Percentiles rank a stretch among this genome's conserved stretches.
These are phyloP conservation scores for Sordariomycetes sp. DNA, from an alignment of 2,329 filamentous ascomycete genomes.

Conservation along the genomic window DNA sequence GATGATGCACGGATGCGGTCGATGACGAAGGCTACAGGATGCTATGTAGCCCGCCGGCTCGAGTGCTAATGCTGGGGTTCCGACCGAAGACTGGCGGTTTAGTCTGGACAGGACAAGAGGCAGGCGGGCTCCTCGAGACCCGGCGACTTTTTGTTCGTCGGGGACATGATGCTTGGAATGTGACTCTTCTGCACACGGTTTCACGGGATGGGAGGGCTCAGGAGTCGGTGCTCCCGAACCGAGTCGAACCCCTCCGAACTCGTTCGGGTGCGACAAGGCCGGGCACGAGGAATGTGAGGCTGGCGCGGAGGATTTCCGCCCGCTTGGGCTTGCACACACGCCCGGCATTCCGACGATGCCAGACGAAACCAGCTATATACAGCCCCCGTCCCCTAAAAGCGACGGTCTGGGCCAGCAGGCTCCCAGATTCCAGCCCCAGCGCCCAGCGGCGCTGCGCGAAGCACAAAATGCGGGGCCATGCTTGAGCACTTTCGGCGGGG, in stretches of 20 bases:
- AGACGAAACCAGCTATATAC: not conserved
- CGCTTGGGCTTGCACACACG: not conserved
- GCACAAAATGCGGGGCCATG: no score
- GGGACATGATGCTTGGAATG: not conserved
- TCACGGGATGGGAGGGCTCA: not conserved
- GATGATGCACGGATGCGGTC: not conserved
- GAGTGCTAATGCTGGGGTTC: not conserved
- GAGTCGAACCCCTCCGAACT: not conserved
- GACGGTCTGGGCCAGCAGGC: no score
- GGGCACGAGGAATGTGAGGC: not conserved
- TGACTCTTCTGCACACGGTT: not conserved
- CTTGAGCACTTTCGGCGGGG: no score
- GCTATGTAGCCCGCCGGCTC: no score
- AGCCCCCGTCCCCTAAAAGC: no score
- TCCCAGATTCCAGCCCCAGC: no score
- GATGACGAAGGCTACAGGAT: not conserved
- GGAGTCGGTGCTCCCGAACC: not conserved
- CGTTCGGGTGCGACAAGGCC: not conserved
- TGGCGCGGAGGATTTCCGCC: not conserved
- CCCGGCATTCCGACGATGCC: not conserved
- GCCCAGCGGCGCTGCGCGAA: no score
- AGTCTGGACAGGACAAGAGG: not conserved
- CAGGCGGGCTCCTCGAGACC: not conserved
- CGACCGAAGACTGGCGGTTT: not conserved
- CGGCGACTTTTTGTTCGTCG: not conserved